These are phyloP conservation scores for Kwoniella heveanensis DNA, from an alignment of 768 basidiomycete genomes.

Conservation along the genomic window DNA sequence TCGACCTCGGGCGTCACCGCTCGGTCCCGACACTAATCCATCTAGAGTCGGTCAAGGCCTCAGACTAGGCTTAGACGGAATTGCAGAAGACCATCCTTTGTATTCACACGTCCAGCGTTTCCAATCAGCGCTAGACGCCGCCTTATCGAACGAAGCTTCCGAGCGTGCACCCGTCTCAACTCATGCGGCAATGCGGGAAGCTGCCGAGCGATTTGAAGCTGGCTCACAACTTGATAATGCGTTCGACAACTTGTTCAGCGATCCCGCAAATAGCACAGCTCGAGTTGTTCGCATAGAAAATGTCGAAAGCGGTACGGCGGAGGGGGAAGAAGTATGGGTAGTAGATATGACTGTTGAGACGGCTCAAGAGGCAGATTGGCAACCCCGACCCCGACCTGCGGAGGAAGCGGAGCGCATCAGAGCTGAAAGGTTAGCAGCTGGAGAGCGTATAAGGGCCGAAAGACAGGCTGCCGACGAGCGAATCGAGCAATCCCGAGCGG, in stretches of 20 bases:
- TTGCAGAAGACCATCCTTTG: background rate
- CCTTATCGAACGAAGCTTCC: background rate
- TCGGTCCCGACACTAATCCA: background rate
- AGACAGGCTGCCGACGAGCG: conserved; percentile 15
- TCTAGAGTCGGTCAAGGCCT: background rate
- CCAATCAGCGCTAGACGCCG: background rate
- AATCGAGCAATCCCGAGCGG: conserved; percentile 1
- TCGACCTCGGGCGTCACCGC: background rate
- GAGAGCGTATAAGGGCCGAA: conserved; percentile 11
- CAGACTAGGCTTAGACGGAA: background rate
- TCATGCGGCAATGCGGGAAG: background rate
- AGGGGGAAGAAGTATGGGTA: conserved; percentile 13
- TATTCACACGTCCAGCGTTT: background rate
- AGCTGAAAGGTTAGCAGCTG: background rate
- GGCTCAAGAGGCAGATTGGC: background rate
- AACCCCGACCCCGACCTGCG: background rate
- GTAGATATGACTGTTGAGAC: conserved; percentile 18
- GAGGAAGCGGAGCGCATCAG: conserved; percentile 1
- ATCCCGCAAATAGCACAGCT: background rate
- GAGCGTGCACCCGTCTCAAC: background rate
- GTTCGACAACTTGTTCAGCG: background rate
- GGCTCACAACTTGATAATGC: background rate
- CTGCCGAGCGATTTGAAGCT: background rate
- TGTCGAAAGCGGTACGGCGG: background rate
- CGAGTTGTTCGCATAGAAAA: background rate